Percentiles rank a stretch among this genome's conserved stretches.
Conservation (phyloP, 345 rosid species). For the Theobroma cacao region DNA sequence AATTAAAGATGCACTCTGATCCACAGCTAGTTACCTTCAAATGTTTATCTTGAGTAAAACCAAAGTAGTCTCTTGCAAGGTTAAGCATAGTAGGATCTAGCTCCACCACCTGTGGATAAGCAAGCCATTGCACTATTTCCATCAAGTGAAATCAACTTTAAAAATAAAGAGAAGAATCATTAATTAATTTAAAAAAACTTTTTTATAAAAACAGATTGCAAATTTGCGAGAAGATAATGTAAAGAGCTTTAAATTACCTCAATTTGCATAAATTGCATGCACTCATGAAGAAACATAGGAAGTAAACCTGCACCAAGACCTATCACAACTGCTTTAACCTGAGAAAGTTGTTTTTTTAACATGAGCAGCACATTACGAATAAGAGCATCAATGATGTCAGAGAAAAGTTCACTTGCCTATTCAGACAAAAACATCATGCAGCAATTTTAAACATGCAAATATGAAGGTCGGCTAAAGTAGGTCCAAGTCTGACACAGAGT, state of each 20-base stretch:
- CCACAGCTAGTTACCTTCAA: constrained; percentile 55
- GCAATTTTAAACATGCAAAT: not conserved
- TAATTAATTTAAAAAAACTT: not conserved
- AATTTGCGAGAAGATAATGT: not conserved
- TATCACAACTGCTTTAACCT: constrained; percentile 76
- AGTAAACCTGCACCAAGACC: constrained; percentile 98
- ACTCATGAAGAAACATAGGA: constrained; percentile 88
- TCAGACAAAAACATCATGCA: constrained; percentile 2
- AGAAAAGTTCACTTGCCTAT: not conserved
- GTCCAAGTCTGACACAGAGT: not conserved
- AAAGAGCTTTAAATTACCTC: constrained; percentile 49
- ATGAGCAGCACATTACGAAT: not conserved
- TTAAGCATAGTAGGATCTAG: constrained; percentile 59
- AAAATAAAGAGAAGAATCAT: not conserved
- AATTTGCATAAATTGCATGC: constrained; percentile 53
- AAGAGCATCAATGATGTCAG: not conserved
- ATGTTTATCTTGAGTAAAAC: constrained; percentile 49
- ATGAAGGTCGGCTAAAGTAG: not conserved
- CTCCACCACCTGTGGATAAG: constrained; percentile 71
- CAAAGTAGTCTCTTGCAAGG: constrained; percentile 73
- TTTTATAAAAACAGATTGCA: not conserved
- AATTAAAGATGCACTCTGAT: not conserved
- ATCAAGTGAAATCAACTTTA: constrained; percentile 3
- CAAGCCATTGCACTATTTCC: constrained; percentile 1
- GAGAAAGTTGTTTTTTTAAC: constrained; percentile 17